These are phyloP conservation scores for Sapria himalayana DNA, from an alignment of 345 rosid species.

Conservation along the genomic window DNA sequence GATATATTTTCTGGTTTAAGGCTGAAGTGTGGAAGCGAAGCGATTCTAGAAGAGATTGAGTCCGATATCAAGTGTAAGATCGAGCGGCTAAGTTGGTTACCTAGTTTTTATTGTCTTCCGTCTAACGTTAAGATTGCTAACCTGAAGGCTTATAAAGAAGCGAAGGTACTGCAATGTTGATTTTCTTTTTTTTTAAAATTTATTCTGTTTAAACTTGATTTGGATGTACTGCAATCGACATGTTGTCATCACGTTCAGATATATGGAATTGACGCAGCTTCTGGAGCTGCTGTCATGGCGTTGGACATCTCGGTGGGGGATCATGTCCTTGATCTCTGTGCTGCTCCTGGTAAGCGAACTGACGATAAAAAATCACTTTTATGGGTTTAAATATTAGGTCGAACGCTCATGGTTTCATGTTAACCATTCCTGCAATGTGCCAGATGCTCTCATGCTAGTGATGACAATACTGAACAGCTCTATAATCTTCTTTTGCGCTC, in stretches of 20 bases:
- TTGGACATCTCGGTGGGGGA: constrained; percentile 51
- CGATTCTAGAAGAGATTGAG: constrained; percentile 29
- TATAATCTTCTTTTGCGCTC: too few species aligned
- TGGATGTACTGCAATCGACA: too few species aligned
- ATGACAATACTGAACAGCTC: too few species aligned
- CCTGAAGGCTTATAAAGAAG: constrained; percentile 48
- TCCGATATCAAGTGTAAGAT: constrained; percentile 47
- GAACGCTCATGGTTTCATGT: too few species aligned
- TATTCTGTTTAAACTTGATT: too few species aligned
- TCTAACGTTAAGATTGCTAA: constrained; percentile 52
- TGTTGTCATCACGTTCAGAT: constrained; percentile 34
- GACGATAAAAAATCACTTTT: too few species aligned
- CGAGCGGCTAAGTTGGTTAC: constrained; percentile 43
- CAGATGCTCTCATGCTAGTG: too few species aligned
- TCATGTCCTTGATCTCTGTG: constrained; percentile 82
- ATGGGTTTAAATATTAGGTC: too few species aligned
- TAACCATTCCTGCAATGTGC: too few species aligned
- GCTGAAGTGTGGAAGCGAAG: constrained; percentile 58
- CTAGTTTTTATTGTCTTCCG: constrained; percentile 59
- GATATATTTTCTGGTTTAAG: constrained; percentile 12
- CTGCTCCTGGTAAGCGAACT: constrained; percentile 87
- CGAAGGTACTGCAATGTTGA: constrained; percentile 24
- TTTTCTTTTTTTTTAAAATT: neutral
- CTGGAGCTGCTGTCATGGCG: constrained; percentile 75
- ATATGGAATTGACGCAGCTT: constrained; percentile 88